Conservation (phyloP, 495 filamentous ascomycete genomes). For the Talaromyces wortmannii region DNA sequence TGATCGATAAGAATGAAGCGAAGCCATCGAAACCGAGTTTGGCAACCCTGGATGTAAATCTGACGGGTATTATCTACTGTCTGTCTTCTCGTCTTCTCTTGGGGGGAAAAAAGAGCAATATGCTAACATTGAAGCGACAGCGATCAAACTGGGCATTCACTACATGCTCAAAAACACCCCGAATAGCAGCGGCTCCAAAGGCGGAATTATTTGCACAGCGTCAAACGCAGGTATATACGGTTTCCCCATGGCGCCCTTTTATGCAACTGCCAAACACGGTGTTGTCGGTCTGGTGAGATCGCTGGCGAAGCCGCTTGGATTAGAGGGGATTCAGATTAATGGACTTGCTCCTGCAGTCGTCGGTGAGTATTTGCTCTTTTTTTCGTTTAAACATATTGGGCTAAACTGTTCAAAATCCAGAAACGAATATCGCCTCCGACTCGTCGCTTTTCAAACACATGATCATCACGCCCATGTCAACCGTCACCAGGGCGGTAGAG, state of each 20-base stretch:
- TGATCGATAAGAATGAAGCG: constrained; percentile 17
- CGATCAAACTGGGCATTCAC: constrained; percentile 33
- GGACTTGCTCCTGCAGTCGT: constrained; percentile 46
- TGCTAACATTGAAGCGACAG: constrained; percentile 25
- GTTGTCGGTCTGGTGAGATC: constrained; percentile 46
- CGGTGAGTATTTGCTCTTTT: constrained; percentile 18
- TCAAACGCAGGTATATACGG: constrained; percentile 51
- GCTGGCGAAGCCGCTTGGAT: constrained; percentile 25
- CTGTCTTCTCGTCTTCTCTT: constrained; percentile 11
- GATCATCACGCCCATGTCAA: constrained; percentile 47
- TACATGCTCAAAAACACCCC: constrained; percentile 43
- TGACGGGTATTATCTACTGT: constrained; percentile 43
- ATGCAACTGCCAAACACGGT: constrained; percentile 43
- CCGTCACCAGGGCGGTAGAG: constrained; percentile 34
- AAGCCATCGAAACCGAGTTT: constrained; percentile 30
- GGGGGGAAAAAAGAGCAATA: neutral
- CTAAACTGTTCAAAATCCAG: constrained; percentile 15
- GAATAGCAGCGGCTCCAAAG: constrained; percentile 17
- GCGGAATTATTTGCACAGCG: constrained; percentile 48
- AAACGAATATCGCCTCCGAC: constrained; percentile 39
- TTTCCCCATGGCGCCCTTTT: constrained; percentile 48
- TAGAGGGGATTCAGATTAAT: constrained; percentile 43
- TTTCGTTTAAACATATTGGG: neutral
- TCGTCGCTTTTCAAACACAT: constrained; percentile 40
- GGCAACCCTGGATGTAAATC: constrained; percentile 38